A percentile compares a stretch with the other conserved stretches of the same genome.
These are phyloP conservation scores for Eutrema yunnanense DNA, from an alignment of 345 rosid species.

Conservation along the genomic window DNA sequence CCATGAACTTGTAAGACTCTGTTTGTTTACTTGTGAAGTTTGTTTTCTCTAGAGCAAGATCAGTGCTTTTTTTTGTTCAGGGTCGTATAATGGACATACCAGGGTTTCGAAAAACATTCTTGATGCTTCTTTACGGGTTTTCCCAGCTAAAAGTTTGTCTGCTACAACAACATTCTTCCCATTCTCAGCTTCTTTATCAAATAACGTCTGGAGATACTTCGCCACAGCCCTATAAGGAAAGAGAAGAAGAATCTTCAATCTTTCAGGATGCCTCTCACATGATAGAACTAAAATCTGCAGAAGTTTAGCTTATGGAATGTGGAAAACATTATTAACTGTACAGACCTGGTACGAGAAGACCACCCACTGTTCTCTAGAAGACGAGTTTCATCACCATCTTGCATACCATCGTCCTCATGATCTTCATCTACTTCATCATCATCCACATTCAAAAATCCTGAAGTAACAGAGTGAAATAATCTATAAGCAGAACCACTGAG, in stretches of 20 bases:
- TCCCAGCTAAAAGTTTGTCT: constrained; percentile 70
- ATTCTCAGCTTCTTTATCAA: constrained; percentile 55
- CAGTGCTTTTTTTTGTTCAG: neutral
- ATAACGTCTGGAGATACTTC: constrained; percentile 70
- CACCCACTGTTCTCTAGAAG: constrained; percentile 91
- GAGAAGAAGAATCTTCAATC: neutral
- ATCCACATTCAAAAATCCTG: constrained; percentile 86
- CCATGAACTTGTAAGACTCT: neutral
- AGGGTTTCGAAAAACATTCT: constrained; percentile 97
- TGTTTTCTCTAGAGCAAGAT: constrained; percentile 1
- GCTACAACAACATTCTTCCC: constrained; percentile 52
- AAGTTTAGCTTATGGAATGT: neutral
- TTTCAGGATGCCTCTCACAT: neutral
- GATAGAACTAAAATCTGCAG: neutral
- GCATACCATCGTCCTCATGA: constrained; percentile 42
- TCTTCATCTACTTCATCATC: constrained; percentile 85
- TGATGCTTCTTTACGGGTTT: constrained; percentile 98
- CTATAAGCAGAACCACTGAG: constrained; percentile 7
- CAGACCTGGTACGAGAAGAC: constrained; percentile 97
- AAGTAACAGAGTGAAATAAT: constrained; percentile 2
- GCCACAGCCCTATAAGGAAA: constrained; percentile 75
- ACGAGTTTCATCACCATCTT: constrained; percentile 46
- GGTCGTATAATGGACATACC: constrained; percentile 46
- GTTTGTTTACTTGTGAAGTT: neutral
- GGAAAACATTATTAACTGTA: neutral